Base-by-base conservation (phyloP, 148 eudicot genomes). In the Diospyros lotus region DNA sequence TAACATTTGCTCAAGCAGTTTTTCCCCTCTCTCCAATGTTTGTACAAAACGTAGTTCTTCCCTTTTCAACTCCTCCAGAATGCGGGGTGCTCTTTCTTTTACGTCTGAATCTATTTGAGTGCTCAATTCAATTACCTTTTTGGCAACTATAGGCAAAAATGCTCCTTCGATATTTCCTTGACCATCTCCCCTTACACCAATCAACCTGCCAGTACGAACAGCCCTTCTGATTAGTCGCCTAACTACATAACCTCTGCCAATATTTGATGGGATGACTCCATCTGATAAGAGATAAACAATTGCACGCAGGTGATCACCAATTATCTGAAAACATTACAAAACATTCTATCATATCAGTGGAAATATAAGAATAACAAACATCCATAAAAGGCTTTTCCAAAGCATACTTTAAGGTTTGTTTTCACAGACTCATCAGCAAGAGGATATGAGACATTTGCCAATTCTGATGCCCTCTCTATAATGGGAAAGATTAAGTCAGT, bases 281-380 rank as follows among this genome's bases (percentile, higher is more conserved):
- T 95, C 98, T n/a, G 98, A 92, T 80, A 95, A 85, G 58, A 95
- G 96, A 89, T 81, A 95, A 50, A 95, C 94, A 71, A 90, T 75
- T 17, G 97, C 98, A 68, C 97, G 97, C 91, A 90, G 78, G 83
- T 95, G 98, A 85, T 95, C 98, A 64, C 98, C 98, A 67, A 92
- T 89, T 61, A 95, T 82, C 98, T 95, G 91, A 69, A 75, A 73
- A 66, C 66, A 72, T 58, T 68, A 52, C 9, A 18, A 58, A 71
- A 52, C 38, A 58, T 6, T 68, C 5, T 68, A 11, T 5, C n/a
- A 52, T 8, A 3, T 53, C 45, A 68, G 0, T 68, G 12, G 11
- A 11, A 42, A n/a, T 43, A 64, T 17, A 61, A 55, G 40, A 66
- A 40, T 58, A 56, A 39, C 9, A 53, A 43, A 40, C 39, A 39